Evolutionary conservation across 768 basidiomycete species (phyloP), one percentile per base, ranked within the genome.

Genomic region (Strobilomyces confusus): DNA sequence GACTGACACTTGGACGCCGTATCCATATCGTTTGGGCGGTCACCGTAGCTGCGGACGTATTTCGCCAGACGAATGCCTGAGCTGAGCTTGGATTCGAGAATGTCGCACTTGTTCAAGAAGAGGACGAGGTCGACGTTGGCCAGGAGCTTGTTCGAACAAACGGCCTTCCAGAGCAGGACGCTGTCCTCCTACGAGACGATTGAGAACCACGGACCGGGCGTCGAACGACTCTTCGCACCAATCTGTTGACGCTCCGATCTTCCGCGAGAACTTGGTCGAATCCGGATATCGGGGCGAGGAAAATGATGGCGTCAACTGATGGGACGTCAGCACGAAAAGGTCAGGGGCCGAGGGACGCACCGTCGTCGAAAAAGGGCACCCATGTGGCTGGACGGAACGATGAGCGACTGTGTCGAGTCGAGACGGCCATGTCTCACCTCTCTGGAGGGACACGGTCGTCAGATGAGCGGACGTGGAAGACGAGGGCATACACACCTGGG

Each of bases 41-140:
- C 79, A 9, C 79, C 80, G 62, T 85, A 90, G 44, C 84, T 87
- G 44, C 85, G 79, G 29, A 90, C 86, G 59, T 85, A 86, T 63
- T 85, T 83, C 32, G 76, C 70, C 29, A 90, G 70, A 54, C 77
- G 76, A 52, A 87, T 77, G 29, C 88, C 88, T 1, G 84, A 75
- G 19, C 73, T 69, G 12, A 90, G 78, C 62, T 90, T 90, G 42
- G 75, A 60, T 55, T 79, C 80, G 49, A 91, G 70, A 54, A 90
- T 86, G 61, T 90, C 88, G 54, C 84, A 84, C 66, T 92, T 92
- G 72, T 91, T 92, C 48, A 92, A 73, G 73, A 91, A 92, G 43
- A 91, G 75, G 55, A 91, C 84, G 32, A 90, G 73, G 58, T 87
- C 85, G 29, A 89, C 87, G 42, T 79, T 74, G 41, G 80, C 81